Percentiles rank a stretch among this genome's conserved stretches.
Conservation (phyloP, 2,329 filamentous ascomycete genomes). For the Nigrospora osmanthi region DNA sequence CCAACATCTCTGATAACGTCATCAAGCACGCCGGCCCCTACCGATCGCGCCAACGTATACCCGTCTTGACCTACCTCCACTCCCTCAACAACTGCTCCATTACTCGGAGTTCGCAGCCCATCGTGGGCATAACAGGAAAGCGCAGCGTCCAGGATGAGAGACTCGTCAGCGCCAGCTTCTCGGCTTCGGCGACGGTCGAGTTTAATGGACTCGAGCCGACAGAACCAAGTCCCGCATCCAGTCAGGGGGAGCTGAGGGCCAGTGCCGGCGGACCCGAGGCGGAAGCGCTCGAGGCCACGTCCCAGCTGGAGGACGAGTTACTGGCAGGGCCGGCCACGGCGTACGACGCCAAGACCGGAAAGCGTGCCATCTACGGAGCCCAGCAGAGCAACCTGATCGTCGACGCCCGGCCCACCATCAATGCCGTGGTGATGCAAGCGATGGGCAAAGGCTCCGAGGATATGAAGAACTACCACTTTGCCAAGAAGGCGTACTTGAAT, state of each 20-base stretch:
- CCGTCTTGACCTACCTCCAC: slow-evolving; percentile 88
- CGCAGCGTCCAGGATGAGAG: slow-evolving; percentile 94
- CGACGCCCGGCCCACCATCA: slow-evolving; percentile 88
- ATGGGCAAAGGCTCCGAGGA: slow-evolving; percentile 92
- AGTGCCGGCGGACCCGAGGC: slow-evolving; percentile 28
- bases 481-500: slow-evolving; percentile 83
- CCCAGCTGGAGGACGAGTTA: slow-evolving; percentile 62
- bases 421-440: slow-evolving; percentile 90
- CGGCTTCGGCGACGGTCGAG: slow-evolving; percentile 49
- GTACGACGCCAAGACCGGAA: slow-evolving; percentile 52
- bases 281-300: slow-evolving; percentile 49
- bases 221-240: slow-evolving; percentile 35
- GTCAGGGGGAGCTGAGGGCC: slow-evolving; percentile 40
- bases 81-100: slow-evolving; percentile 96
- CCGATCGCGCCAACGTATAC: slow-evolving; percentile 82
- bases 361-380: slow-evolving; percentile 73
- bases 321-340: slow-evolving; percentile 42
- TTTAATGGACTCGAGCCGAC: slow-evolving; percentile 21
- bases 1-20: slow-evolving; percentile 90
- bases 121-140: slow-evolving; percentile 78
- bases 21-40: slow-evolving; percentile 89
- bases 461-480: slow-evolving; percentile 94
- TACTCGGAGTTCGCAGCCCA: slow-evolving; percentile 85
- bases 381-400: slow-evolving; percentile 93
- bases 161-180: slow-evolving; percentile 86